Evolutionary conservation across 2,329 filamentous ascomycete species (phyloP), one percentile per base, ranked within the genome.

Genomic region (Thielaviopsis musarum): DNA sequence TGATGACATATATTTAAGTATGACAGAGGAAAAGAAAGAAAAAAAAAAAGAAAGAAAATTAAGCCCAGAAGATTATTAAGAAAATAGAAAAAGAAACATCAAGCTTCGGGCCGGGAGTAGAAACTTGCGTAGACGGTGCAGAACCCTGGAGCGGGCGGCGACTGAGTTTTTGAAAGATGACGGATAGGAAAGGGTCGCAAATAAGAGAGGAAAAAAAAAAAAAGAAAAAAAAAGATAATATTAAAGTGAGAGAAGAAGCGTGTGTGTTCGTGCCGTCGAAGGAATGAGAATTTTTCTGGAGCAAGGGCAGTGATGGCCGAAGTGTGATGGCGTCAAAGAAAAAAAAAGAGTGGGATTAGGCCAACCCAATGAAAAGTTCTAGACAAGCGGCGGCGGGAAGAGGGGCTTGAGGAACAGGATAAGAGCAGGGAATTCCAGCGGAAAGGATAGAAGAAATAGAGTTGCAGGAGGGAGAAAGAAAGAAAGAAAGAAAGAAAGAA

Each of bases 271-370:
- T 61, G 60, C 54, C 52, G 56, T 56, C 38, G 60, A 55, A 59
- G 60, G 60, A 61, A 61, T 61, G 60, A 59, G 60, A 61, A 61
- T 59, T 61, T 61, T 61, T 61, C 54, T 59, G 57, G 28, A 54
- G 34, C 59, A 58, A 61, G 56, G 60, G 60, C 30, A 41, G 52
- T 41, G 28, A 55, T 21, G 49, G 45, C 56, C 49, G 53, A 57
- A 48, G 54, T 57, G 24, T 56, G 45, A 59, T 56, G 57, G 60
- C 54, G 54, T 57, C 26, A 56, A 57, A 38, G 22, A 49, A 52
- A 58, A 58, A 52, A 34, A 45, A 59, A 54, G 28, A 57, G 57
- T 61, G 53, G 54, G 54, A 59, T 59, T 53, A 55, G 51, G 22
- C 49, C 49, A 54, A 21, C 45, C 51, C 24, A 45, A 30, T 41